Percentiles rank a stretch among this genome's conserved stretches.
Evolutionary conservation across 2,329 filamentous ascomycete species (phyloP).

Genomic region (Alternaria incomplexa): DNA sequence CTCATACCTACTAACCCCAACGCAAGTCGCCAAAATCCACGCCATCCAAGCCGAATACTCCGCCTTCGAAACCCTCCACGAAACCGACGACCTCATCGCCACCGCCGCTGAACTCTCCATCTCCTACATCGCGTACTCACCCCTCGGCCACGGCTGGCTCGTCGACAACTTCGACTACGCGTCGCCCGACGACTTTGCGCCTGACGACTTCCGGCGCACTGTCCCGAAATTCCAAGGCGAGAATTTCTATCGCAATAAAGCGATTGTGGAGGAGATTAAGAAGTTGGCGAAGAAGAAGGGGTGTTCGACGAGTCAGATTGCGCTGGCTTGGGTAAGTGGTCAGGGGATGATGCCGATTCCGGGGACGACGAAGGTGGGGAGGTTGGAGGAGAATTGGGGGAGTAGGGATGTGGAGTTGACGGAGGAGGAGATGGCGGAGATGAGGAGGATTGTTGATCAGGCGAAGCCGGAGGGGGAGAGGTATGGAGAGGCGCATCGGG

Average conservation of each 20-base stretch:
- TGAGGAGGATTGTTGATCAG: constrained; percentile 23
- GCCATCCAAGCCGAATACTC: constrained; percentile 60
- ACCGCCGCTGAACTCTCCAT: constrained; percentile 49
- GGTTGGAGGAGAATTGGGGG: constrained; percentile 31
- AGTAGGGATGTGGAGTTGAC: constrained; percentile 27
- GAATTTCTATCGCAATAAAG: constrained; percentile 41
- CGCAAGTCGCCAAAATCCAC: constrained; percentile 51
- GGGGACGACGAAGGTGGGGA: constrained; percentile 42
- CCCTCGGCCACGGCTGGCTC: constrained; percentile 40
- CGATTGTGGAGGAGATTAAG: constrained; percentile 34
- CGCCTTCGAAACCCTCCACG: constrained; percentile 54
- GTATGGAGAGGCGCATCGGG: constrained; percentile 32
- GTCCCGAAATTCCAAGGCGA: constrained; percentile 52
- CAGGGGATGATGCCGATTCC: constrained; percentile 62
- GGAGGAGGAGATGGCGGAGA: constrained; percentile 27
- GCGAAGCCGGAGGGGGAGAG: constrained; percentile 52
- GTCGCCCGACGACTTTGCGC: constrained; percentile 53
- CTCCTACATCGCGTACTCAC: constrained; percentile 43
- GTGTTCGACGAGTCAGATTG: constrained; percentile 63
- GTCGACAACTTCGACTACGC: constrained; percentile 27
- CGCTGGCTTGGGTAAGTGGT: constrained; percentile 43
- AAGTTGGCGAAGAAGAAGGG: constrained; percentile 52
- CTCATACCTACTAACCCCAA: not conserved
- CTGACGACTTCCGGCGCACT: constrained; percentile 39
- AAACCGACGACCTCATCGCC: constrained; percentile 42